Percentiles rank a stretch among this genome's conserved stretches.
phyloP scores from a whole-genome alignment of 2,329 filamentous ascomycete species.

The Teratosphaeria nubilosa region DNA sequence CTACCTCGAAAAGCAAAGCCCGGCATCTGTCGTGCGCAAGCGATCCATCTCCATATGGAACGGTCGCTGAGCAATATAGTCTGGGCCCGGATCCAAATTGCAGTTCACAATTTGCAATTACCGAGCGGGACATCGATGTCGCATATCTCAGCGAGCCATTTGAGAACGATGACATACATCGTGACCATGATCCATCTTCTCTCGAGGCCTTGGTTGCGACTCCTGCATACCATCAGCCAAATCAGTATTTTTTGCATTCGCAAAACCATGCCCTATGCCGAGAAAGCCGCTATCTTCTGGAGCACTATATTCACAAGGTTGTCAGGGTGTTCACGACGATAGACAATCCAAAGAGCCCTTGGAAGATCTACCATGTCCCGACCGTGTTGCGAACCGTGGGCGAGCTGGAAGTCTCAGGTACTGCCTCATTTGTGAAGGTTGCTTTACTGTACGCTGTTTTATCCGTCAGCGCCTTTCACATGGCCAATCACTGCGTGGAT shows the following conservation, averaged over 20 bases:
- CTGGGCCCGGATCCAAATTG: background rate
- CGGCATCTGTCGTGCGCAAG: background rate
- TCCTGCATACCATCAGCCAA: background rate
- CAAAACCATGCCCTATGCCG: background rate
- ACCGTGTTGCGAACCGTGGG: background rate
- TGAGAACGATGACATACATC: too few species aligned
- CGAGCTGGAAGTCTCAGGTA: background rate
- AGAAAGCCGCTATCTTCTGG: background rate
- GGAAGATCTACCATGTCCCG: background rate
- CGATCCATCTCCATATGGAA: background rate
- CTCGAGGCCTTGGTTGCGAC: background rate
- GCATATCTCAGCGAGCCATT: too few species aligned
- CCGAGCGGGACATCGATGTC: too few species aligned
- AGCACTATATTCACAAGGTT: background rate
- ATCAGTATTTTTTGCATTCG: background rate
- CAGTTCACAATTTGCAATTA: too few species aligned
- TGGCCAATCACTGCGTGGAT: background rate
- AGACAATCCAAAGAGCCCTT: background rate
- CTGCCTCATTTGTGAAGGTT: background rate
- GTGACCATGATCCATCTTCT: background rate
- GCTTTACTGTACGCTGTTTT: background rate
- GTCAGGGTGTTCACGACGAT: background rate
- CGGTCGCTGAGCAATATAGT: background rate
- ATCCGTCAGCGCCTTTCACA: background rate
- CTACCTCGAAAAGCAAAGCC: background rate